These are phyloP conservation scores for Blastobotrys raffinosifermentans DNA, from an alignment of 1,139 yeast species.

Conservation along the genomic window DNA sequence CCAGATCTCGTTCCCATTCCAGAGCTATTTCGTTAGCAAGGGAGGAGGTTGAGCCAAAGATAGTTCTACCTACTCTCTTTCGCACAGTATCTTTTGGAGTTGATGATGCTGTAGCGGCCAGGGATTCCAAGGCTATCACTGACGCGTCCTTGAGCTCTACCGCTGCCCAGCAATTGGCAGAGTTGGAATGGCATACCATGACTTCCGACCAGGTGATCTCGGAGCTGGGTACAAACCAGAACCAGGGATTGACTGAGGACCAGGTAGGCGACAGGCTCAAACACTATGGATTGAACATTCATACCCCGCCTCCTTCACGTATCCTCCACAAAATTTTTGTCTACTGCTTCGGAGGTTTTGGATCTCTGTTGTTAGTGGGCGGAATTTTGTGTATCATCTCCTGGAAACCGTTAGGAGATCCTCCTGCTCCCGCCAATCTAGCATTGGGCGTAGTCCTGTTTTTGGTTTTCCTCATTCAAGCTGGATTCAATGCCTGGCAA, in stretches of 20 bases:
- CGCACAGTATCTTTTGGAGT: constrained; percentile 10
- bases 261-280: not conserved
- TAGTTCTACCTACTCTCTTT: constrained; percentile 8
- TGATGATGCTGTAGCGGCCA: constrained; percentile 4
- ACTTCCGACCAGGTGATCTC: constrained; percentile 1
- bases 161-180: constrained; percentile 1
- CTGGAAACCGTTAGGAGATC: constrained; percentile 50
- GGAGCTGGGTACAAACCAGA: not conserved
- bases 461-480: constrained; percentile 44
- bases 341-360: constrained; percentile 49
- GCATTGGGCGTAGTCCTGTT: constrained; percentile 43
- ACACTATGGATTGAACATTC: constrained; percentile 5
- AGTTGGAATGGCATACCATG: constrained; percentile 6
- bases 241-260: not conserved
- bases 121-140: constrained; percentile 3
- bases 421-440: constrained; percentile 45
- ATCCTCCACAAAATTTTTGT: constrained; percentile 3
- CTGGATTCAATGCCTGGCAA: constrained; percentile 44
- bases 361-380: constrained; percentile 40
- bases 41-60: constrained; percentile 5
- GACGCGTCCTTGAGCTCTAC: not conserved
- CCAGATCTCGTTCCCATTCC: not conserved
- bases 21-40: not conserved
- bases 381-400: constrained; percentile 44
- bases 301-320: constrained; percentile 7